These are phyloP conservation scores for Perilla frutescens DNA, from an alignment of 257 asterid genomes.

Conservation along the genomic window DNA sequence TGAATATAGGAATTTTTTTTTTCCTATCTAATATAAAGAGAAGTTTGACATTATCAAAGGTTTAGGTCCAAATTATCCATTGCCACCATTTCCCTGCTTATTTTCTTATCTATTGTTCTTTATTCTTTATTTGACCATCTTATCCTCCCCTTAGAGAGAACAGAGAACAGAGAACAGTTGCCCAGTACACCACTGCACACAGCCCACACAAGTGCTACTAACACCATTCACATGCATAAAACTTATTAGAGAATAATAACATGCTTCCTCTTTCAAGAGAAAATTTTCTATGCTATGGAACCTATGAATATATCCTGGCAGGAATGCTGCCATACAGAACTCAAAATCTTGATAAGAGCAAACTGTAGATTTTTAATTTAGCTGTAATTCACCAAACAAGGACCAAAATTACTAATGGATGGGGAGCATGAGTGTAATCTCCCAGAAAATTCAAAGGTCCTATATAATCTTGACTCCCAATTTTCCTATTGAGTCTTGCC, in stretches of 20 bases:
- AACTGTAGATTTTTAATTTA: neutral
- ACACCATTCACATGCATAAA: neutral
- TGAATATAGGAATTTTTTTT: neutral
- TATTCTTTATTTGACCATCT: neutral
- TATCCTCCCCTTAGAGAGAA: neutral
- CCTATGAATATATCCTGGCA: neutral
- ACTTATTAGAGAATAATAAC: neutral
- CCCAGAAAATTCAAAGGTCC: neutral
- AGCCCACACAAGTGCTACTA: neutral
- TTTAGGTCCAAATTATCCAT: slow-evolving; percentile 11
- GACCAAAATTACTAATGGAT: neutral
- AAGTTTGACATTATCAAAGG: neutral
- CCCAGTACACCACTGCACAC: neutral
- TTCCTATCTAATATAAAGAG: neutral
- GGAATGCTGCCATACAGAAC: neutral
- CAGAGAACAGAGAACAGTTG: neutral
- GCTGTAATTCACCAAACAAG: neutral
- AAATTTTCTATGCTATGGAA: neutral
- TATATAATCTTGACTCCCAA: slow-evolving; percentile 3
- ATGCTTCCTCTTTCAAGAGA: neutral
- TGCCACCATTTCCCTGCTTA: neutral
- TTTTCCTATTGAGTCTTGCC: neutral
- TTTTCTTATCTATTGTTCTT: neutral
- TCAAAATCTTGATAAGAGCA: neutral
- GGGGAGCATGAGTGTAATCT: neutral